Percentiles rank a stretch among this genome's conserved stretches.
Evolutionary conservation across 306 rosid genomes (phyloP).

Genomic region (Purshia tridentata): DNA sequence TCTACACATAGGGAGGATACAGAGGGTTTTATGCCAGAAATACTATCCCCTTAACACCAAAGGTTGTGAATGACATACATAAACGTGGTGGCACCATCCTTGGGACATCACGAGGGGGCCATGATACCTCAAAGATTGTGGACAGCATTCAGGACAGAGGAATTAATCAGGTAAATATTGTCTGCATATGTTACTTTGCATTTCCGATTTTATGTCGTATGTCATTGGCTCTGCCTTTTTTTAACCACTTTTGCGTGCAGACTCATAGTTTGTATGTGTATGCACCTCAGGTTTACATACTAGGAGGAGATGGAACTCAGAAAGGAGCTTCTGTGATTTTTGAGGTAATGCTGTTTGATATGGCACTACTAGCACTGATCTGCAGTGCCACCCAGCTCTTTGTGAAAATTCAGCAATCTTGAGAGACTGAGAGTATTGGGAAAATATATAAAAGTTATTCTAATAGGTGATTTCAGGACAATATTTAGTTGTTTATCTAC

Average conservation of each 20-base stretch:
- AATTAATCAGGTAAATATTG: conserved; percentile 45
- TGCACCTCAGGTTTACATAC: conserved; percentile 40
- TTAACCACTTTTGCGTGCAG: neutral
- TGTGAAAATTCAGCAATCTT: neutral
- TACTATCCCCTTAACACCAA: conserved; percentile 48
- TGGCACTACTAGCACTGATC: neutral
- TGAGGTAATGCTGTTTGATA: conserved; percentile 34
- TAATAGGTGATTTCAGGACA: neutral
- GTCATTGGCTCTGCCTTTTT: neutral
- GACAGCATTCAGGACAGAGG: conserved; percentile 57
- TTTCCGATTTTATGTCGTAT: neutral
- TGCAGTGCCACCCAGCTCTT: neutral
- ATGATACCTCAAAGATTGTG: conserved; percentile 50
- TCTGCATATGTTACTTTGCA: neutral
- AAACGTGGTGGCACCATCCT: conserved; percentile 66
- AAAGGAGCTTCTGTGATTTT: conserved; percentile 50
- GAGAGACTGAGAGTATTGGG: neutral
- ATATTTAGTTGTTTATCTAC: neutral
- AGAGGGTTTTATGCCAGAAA: conserved; percentile 53
- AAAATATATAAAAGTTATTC: neutral
- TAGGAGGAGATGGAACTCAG: conserved; percentile 61
- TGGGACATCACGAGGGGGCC: conserved; percentile 57
- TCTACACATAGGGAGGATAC: conserved; percentile 49
- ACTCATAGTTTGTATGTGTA: neutral
- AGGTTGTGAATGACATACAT: conserved; percentile 51